Base-by-base conservation (phyloP, 2,329 filamentous ascomycete genomes). In the Fusarium praegraminearum region DNA sequence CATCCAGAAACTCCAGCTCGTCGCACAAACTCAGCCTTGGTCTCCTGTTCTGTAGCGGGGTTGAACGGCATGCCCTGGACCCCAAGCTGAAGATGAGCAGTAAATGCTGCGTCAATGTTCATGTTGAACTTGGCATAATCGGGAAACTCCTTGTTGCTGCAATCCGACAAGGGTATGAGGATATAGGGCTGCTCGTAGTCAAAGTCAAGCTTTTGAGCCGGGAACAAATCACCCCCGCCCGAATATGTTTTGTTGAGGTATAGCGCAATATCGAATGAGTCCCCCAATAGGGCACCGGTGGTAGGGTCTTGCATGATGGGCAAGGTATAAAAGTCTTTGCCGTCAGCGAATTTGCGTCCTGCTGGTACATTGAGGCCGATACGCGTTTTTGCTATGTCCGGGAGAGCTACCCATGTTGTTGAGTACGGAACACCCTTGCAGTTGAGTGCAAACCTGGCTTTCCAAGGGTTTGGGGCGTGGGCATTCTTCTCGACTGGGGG, bases 201-300 rank as follows among this genome's bases (percentile, higher is more conserved):
- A 60, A 79, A 86, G 54, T 84, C 81, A 18, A 86, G 78, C 9
- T 46, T 78, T 75, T 77, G 75, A 5, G 76, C 49, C 0, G 84
- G 84, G 69, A 90, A 86, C 3, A 90, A 79, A 46, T 82, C 75
- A 1, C 82, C 81, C 2, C 73, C 78, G 2, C 83, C 83, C 0
- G 87, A 86, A 57, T 86, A 89, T 0, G 75, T 80, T 2, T 82
- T 77, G 26, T 90, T 83, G 3, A 91, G 80, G 70, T 90, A 86
- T 28, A 84, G 77, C 9, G 89, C 89, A 63, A 91, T 91, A 54
- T 91, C 89, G 72, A 90, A 89, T 4, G 88, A 87, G 77, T 91
- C 89, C 7, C 89, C 89, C 4, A 90, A 57, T 0, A 80, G 52
- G 1, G 76, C 62, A 7, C 72, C 73, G 0, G 82, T 84, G 20